phyloP scores from a whole-genome alignment of 1,139 yeast species.

The Suhomyces terraborum region DNA sequence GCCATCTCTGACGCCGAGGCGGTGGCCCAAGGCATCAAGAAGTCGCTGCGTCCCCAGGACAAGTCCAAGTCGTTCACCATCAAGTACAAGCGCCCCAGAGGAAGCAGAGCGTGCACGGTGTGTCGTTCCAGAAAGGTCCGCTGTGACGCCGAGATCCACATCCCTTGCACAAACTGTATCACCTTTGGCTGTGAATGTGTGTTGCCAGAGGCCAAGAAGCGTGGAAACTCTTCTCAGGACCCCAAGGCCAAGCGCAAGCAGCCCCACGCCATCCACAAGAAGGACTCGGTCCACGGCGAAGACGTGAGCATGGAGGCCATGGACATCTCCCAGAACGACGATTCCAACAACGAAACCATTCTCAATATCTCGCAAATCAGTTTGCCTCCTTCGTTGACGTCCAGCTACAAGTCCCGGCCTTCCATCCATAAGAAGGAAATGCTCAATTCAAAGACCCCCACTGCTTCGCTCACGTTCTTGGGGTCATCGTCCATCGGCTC shows the following conservation, averaged over 20 bases:
- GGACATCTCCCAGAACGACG: conserved; percentile 6
- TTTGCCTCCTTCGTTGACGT: conserved; percentile 49
- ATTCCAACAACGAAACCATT: conserved; percentile 38
- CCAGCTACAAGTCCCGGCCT: conserved; percentile 44
- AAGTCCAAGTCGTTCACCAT: conserved; percentile 53
- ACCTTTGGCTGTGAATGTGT: conserved; percentile 76
- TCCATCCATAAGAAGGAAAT: conserved; percentile 42
- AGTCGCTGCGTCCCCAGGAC: conserved; percentile 21
- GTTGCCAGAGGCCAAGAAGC: conserved; percentile 58
- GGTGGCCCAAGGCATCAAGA: conserved; percentile 11
- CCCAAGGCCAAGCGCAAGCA: conserved; percentile 26
- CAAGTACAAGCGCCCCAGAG: conserved; percentile 53
- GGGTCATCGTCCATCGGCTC: conserved; percentile 45
- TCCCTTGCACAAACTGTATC: conserved; percentile 76
- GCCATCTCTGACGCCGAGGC: conserved; percentile 12
- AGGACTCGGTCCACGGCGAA: conserved; percentile 7
- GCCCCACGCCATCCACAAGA: conserved; percentile 8
- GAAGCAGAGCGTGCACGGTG: conserved; percentile 54
- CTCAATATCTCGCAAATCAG: conserved; percentile 46
- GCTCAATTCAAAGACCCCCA: conserved; percentile 25
- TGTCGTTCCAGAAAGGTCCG: conserved; percentile 76
- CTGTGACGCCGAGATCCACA: conserved; percentile 65
- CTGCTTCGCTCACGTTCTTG: conserved; percentile 36
- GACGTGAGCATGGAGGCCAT: conserved; percentile 2
- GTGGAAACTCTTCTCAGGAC: conserved; percentile 35